Percentiles rank a stretch among this genome's conserved stretches.
Conservation (phyloP, 2,329 filamentous ascomycete species). For the Shiraia sp. region DNA sequence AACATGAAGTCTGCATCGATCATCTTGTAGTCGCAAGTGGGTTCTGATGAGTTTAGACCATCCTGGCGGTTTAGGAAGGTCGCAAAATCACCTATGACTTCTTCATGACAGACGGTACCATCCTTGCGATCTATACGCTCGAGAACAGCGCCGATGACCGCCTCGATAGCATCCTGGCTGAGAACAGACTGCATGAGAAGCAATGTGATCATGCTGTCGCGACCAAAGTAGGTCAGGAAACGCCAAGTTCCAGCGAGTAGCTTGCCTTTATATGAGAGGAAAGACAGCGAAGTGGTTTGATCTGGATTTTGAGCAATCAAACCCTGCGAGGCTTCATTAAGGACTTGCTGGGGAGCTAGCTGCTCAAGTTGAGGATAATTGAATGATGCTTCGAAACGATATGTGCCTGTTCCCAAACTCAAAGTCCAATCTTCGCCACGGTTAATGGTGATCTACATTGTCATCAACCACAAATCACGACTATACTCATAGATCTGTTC, state of each 20-base stretch:
- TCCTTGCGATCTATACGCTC: slow-evolving; percentile 64
- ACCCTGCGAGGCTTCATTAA: slow-evolving; percentile 53
- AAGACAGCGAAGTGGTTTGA: slow-evolving; percentile 60
- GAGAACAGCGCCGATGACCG: slow-evolving; percentile 63
- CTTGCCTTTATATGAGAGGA: slow-evolving; percentile 67
- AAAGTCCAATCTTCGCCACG: slow-evolving; percentile 45
- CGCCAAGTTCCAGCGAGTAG: slow-evolving; percentile 67
- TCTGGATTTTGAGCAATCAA: slow-evolving; percentile 53
- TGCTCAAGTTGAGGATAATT: slow-evolving; percentile 66
- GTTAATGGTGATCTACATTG: slow-evolving; percentile 5
- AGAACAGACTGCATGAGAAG: slow-evolving; percentile 63
- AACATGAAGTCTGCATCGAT: slow-evolving; percentile 67
- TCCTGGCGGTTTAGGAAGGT: slow-evolving; percentile 62
- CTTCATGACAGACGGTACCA: slow-evolving; percentile 66
- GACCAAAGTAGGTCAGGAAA: slow-evolving; percentile 69
- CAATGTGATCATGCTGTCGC: slow-evolving; percentile 66
- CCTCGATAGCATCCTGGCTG: slow-evolving; percentile 62
- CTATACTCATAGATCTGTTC: neutral
- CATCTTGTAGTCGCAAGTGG: slow-evolving; percentile 63
- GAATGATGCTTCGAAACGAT: slow-evolving; percentile 62
- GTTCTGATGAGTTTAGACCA: slow-evolving; percentile 56
- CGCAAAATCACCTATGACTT: slow-evolving; percentile 68
- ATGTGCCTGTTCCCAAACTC: slow-evolving; percentile 57
- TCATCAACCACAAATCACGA: neutral
- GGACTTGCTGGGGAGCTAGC: slow-evolving; percentile 53